Conservation (phyloP, 495 filamentous ascomycete genomes). For the Cetradonia linearis region DNA sequence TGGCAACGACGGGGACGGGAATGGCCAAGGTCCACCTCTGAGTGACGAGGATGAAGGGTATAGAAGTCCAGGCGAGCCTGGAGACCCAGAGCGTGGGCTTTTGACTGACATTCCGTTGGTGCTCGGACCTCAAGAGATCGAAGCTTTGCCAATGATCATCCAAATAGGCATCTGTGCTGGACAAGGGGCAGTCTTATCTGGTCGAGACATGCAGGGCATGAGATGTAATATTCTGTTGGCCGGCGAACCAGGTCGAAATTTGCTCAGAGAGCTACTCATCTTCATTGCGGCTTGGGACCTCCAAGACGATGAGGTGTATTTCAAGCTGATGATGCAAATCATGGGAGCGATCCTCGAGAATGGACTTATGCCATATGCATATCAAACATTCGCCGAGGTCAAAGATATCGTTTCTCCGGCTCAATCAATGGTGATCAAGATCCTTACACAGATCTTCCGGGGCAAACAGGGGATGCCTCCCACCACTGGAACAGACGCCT, state of each 20-base stretch:
- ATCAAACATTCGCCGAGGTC: slow-evolving; percentile 76
- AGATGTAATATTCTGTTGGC: slow-evolving; percentile 81
- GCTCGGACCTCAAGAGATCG: slow-evolving; percentile 83
- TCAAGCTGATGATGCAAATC: slow-evolving; percentile 90
- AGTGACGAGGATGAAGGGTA: slow-evolving; percentile 77
- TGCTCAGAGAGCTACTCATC: slow-evolving; percentile 81
- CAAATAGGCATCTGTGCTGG: slow-evolving; percentile 78
- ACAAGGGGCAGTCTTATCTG: slow-evolving; percentile 30
- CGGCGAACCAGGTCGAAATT: slow-evolving; percentile 73
- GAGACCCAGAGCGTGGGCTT: slow-evolving; percentile 75
- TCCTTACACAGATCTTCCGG: slow-evolving; percentile 81
- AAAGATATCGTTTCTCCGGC: slow-evolving; percentile 95
- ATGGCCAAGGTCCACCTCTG: slow-evolving; percentile 38
- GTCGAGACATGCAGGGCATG: slow-evolving; percentile 72
- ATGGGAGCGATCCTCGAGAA: slow-evolving; percentile 84
- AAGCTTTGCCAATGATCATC: slow-evolving; percentile 88
- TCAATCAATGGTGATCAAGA: slow-evolving; percentile 81
- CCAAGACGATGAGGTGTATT: slow-evolving; percentile 80
- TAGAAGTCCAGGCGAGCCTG: slow-evolving; percentile 53
- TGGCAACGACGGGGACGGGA: slow-evolving; percentile 44
- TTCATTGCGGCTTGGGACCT: slow-evolving; percentile 97
- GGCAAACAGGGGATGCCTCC: slow-evolving; percentile 49
- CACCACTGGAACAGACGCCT: slow-evolving; percentile 37
- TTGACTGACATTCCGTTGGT: slow-evolving; percentile 91
- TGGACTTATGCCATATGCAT: slow-evolving; percentile 78